Conservation (phyloP, 768 basidiomycete genomes). For the Boletus reticulatus region DNA sequence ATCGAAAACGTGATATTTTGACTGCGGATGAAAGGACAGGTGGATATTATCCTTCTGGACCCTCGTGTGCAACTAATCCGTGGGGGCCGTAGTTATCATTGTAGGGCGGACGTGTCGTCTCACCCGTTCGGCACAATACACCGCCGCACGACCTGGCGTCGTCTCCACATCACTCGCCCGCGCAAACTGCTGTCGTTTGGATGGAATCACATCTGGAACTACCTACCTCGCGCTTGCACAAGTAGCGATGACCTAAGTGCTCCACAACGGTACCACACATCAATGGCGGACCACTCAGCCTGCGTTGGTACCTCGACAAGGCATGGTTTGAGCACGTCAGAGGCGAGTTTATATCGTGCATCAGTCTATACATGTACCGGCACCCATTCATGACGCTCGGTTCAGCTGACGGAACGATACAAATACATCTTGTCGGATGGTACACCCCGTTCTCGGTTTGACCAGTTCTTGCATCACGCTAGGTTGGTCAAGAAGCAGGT, state of each 20-base stretch:
- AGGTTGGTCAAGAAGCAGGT: constrained; percentile 37
- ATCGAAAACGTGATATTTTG: constrained; percentile 36
- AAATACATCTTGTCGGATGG: neutral
- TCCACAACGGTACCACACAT: constrained; percentile 48
- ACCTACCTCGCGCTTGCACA: constrained; percentile 51
- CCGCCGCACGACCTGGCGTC: constrained; percentile 35
- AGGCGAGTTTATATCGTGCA: constrained; percentile 35
- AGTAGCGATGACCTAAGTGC: constrained; percentile 48
- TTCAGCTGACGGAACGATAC: constrained; percentile 1
- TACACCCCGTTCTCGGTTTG: constrained; percentile 39
- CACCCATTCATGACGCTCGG: constrained; percentile 49
- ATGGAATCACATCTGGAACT: constrained; percentile 49
- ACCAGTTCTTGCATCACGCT: constrained; percentile 45
- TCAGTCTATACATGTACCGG: constrained; percentile 43
- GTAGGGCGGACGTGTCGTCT: neutral
- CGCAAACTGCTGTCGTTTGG: constrained; percentile 39
- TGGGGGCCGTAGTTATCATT: too few species aligned
- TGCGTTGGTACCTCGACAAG: constrained; percentile 48
- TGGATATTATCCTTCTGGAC: constrained; percentile 3
- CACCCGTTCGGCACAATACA: too few species aligned
- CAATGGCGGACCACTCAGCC: constrained; percentile 49
- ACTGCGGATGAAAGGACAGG: too few species aligned
- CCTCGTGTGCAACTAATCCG: too few species aligned
- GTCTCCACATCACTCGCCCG: constrained; percentile 22
- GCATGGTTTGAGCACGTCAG: constrained; percentile 44